Percentiles rank a stretch among this genome's conserved stretches.
Conservation (phyloP, 2,329 filamentous ascomycete genomes). For the Simplicillium aogashimaense region DNA sequence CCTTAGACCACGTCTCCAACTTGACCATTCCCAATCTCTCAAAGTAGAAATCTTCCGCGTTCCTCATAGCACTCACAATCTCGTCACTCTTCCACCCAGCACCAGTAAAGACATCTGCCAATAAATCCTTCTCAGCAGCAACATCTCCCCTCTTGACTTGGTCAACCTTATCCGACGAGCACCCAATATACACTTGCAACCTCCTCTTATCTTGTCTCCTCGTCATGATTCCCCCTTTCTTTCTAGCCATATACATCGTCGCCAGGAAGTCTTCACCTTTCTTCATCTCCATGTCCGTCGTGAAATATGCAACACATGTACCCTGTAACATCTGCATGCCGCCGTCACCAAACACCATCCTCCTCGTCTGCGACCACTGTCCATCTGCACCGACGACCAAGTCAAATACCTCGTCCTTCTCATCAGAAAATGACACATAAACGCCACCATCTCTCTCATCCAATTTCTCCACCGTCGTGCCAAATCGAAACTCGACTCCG, state of each 20-base stretch:
- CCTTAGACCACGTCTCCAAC: constrained; percentile 29
- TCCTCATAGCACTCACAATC: constrained; percentile 30
- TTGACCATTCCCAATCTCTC: constrained; percentile 33
- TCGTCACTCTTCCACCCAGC: constrained; percentile 30
- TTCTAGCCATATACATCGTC: constrained; percentile 24
- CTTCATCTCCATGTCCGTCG: constrained; percentile 16
- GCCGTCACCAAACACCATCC: constrained; percentile 23
- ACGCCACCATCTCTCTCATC: constrained; percentile 22
- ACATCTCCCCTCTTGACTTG: constrained; percentile 20
- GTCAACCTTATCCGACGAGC: constrained; percentile 12
- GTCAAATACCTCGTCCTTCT: constrained; percentile 32
- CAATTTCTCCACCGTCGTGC: constrained; percentile 14
- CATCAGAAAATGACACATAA: constrained; percentile 30
- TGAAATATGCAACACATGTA: constrained; percentile 21
- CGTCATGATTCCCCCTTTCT: constrained; percentile 26
- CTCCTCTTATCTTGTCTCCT: constrained; percentile 25
- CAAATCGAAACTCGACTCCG: constrained; percentile 18
- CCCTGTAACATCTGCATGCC: constrained; percentile 13
- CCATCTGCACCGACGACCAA: constrained; percentile 48
- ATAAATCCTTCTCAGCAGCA: constrained; percentile 25
- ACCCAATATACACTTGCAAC: constrained; percentile 27
- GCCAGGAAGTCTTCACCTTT: constrained; percentile 19
- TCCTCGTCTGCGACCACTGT: constrained; percentile 36
- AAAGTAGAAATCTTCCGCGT: constrained; percentile 35
- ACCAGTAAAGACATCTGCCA: constrained; percentile 27